Conservation (phyloP, 2,329 filamentous ascomycete genomes). For the Calonectria fujianensis region DNA sequence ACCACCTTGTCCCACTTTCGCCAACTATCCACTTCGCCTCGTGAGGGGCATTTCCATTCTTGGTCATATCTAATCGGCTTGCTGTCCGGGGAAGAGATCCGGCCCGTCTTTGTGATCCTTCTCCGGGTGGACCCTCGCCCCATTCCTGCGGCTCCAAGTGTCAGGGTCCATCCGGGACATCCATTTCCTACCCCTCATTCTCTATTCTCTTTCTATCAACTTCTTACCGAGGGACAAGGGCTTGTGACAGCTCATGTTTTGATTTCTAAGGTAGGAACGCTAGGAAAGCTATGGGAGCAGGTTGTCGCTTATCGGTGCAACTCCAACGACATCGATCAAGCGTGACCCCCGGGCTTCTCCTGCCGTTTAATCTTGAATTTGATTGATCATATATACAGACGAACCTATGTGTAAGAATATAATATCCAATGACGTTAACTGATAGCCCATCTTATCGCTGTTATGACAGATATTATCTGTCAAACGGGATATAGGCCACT, state of each 20-base stretch:
- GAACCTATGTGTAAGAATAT: neutral
- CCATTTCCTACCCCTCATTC: neutral
- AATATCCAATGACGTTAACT: neutral
- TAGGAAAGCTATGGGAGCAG: neutral
- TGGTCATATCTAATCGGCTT: conserved; percentile 22
- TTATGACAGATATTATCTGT: neutral
- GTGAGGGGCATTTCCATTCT: neutral
- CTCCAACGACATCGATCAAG: neutral
- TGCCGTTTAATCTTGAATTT: neutral
- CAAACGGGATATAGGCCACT: too few species aligned
- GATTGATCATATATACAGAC: neutral
- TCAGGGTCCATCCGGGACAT: neutral
- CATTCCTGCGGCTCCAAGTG: neutral
- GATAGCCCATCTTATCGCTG: too few species aligned
- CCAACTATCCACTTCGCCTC: conserved; percentile 24
- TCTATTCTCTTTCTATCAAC: neutral
- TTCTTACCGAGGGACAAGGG: neutral
- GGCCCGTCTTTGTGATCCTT: neutral
- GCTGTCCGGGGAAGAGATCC: conserved; percentile 16
- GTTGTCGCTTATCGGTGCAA: neutral
- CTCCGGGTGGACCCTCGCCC: neutral
- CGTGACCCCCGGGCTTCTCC: neutral
- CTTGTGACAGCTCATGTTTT: neutral
- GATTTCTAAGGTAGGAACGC: neutral
- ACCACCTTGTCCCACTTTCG: conserved; percentile 29